A percentile compares a stretch with the other conserved stretches of the same genome.
These are phyloP conservation scores for Hibiscus mutabilis DNA, from an alignment of 345 rosid species.

Conservation along the genomic window DNA sequence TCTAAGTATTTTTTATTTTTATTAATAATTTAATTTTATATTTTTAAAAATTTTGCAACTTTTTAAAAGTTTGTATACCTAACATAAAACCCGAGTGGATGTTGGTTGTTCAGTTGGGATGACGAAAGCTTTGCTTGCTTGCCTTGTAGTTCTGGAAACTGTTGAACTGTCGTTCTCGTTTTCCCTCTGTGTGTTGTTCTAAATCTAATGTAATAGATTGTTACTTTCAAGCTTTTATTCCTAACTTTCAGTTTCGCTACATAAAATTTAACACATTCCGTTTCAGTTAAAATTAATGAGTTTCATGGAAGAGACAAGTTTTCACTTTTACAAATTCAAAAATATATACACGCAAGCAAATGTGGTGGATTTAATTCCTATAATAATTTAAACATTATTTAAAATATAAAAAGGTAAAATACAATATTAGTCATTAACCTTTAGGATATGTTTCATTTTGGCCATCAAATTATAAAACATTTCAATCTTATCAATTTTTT, in stretches of 20 bases:
- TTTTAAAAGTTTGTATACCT: too few species aligned
- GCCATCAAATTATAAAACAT: too few species aligned
- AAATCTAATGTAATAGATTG: not conserved
- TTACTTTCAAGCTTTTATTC: not conserved
- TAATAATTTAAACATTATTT: too few species aligned
- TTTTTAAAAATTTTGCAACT: too few species aligned
- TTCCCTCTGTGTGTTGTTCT: not conserved
- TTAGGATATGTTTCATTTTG: too few species aligned
- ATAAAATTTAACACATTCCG: not conserved
- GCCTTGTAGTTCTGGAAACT: slow-evolving; percentile 5
- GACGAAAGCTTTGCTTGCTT: slow-evolving; percentile 8
- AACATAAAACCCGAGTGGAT: too few species aligned
- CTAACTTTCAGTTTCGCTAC: not conserved
- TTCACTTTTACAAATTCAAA: not conserved
- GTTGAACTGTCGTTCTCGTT: slow-evolving; percentile 5
- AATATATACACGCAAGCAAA: too few species aligned
- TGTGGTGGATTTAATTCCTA: not conserved
- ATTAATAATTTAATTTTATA: too few species aligned
- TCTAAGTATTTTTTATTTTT: too few species aligned
- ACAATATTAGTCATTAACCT: too few species aligned
- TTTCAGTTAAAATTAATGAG: not conserved
- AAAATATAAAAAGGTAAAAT: too few species aligned
- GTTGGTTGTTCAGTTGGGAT: not conserved
- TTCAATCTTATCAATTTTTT: too few species aligned
- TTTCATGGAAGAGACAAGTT: not conserved